A percentile compares a stretch with the other conserved stretches of the same genome.
Conservation (phyloP, 192 early-diverging fungal species). For the Backusella macrospora region DNA sequence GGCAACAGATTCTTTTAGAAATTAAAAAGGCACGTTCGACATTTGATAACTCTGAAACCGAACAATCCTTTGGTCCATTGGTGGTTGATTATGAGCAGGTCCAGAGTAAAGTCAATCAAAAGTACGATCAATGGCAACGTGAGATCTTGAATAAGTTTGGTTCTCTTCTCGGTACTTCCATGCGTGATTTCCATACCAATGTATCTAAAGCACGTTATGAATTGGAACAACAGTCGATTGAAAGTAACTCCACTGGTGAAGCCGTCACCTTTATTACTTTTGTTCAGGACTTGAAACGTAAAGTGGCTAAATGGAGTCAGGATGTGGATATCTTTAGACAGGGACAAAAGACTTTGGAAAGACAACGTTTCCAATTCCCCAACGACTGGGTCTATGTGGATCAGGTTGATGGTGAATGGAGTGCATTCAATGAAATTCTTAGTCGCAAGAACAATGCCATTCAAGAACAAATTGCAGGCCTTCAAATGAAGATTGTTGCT, state of each 20-base stretch:
- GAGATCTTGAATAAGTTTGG: conserved; percentile 95
- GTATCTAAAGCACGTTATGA: conserved; percentile 80
- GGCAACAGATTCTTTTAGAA: conserved; percentile 94
- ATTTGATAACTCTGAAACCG: conserved; percentile 95
- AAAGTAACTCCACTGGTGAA: conserved; percentile 84
- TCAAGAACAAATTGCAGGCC: conserved; percentile 90
- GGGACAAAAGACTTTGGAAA: conserved; percentile 91
- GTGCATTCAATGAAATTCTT: conserved; percentile 94
- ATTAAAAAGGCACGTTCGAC: conserved; percentile 92
- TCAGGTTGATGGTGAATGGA: conserved; percentile 97
- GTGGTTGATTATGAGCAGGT: conserved; percentile 97
- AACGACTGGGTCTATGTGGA: conserved; percentile 94
- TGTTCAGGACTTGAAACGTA: conserved; percentile 92
- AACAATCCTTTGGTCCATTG: conserved; percentile 82
- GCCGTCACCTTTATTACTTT: conserved; percentile 94
- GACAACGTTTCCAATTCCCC: conserved; percentile 95
- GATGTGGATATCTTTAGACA: conserved; percentile 89
- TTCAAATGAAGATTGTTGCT: conserved; percentile 93
- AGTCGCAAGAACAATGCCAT: conserved; percentile 88
- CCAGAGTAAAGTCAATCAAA: conserved; percentile 96
- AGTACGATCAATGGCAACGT: conserved; percentile 98
- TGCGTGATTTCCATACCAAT: conserved; percentile 76
- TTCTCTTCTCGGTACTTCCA: conserved; percentile 72
- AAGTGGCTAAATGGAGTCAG: conserved; percentile 72
- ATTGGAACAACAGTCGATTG: conserved; percentile 87